Evolutionary conservation across 176 grass and related monocot genomes (phyloP), one percentile per base, ranked within the genome.

Genomic region (Eleusine indica): DNA sequence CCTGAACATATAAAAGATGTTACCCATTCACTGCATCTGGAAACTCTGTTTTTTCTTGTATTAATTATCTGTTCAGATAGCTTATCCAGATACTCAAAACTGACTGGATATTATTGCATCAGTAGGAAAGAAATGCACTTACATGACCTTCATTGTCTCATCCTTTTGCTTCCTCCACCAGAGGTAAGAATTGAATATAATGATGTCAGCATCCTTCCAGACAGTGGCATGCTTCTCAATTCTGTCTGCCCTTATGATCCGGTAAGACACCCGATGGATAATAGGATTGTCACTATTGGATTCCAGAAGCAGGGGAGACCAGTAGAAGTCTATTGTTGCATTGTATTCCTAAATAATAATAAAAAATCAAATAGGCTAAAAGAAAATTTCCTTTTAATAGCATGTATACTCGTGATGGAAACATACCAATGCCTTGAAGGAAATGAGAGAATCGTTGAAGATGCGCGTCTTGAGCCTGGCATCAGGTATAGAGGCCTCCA

Each of bases 291-390:
- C 94, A 10, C 94, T 91, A 43, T 97, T 97, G 6, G 94, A 97
- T 63, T 97, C 91, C 32, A 97, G 64, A 28, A 97, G 87, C 61
- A 97, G 57, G 5, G 94, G 94, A 4, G 92, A 92, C 95, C 95
- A 97, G 74, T 97, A 97, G 70, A 97, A 97, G 73, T 97, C 95
- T 19, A 97, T 93, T 0, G 92, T 86, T 11, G 77, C 95, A 71
- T 97, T 94, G 66, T 91, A 92, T 38, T 90, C 87, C 95, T 97
- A 82, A 80, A 86, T 4, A 72, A 9, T 29, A 62, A 10, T 21
- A n/a, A 16, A 29, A 13, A 11, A 17, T 38, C 11, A 52, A 18
- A 73, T 74, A 12, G 69, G 49, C 43, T 64, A 8, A 82, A 30
- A 14, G 39, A 61, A 60, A 47, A 40, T 38, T 38, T 3, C 25